phyloP scores from a whole-genome alignment of 2,329 filamentous ascomycete species.

The Chaetomiaceae sp. region DNA sequence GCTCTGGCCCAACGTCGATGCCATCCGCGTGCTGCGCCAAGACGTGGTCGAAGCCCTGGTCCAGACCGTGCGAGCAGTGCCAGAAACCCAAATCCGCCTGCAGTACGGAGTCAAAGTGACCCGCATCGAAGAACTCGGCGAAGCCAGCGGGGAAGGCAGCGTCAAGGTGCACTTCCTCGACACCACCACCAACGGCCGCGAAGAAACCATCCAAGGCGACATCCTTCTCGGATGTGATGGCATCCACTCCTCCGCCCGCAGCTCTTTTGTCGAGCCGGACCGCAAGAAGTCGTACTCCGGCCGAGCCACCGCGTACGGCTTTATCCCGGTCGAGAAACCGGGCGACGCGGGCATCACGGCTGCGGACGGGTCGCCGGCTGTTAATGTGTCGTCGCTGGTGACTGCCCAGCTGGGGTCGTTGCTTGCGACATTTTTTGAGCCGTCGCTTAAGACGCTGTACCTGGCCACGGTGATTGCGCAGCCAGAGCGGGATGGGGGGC shows the following conservation, averaged over 20 bases:
- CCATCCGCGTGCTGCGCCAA: not conserved
- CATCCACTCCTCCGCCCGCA: not conserved
- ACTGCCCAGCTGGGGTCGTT: not conserved
- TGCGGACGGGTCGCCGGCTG: not conserved
- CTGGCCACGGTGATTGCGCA: not conserved
- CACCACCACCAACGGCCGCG: not conserved
- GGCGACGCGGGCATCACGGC: not conserved
- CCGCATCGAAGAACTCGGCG: not conserved
- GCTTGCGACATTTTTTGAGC: slow-evolving; percentile 2
- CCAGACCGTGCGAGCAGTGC: not conserved
- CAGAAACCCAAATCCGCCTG: not conserved
- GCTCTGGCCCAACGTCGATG: not conserved
- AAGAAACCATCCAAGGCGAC: not conserved
- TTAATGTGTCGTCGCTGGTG: not conserved
- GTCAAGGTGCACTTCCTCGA: not conserved
- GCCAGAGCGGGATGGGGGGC: not conserved
- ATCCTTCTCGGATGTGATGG: not conserved
- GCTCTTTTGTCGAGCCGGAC: not conserved
- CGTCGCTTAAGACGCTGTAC: not conserved
- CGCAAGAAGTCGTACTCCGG: slow-evolving; percentile 1
- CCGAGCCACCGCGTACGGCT: not conserved
- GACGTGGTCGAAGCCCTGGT: slow-evolving; percentile 2
- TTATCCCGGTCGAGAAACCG: not conserved
- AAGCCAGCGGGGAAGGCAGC: not conserved
- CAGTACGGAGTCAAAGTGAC: not conserved